These are phyloP conservation scores for Kluyveromyces wickerhamii DNA, from an alignment of 805 yeast genomes.

Conservation along the genomic window DNA sequence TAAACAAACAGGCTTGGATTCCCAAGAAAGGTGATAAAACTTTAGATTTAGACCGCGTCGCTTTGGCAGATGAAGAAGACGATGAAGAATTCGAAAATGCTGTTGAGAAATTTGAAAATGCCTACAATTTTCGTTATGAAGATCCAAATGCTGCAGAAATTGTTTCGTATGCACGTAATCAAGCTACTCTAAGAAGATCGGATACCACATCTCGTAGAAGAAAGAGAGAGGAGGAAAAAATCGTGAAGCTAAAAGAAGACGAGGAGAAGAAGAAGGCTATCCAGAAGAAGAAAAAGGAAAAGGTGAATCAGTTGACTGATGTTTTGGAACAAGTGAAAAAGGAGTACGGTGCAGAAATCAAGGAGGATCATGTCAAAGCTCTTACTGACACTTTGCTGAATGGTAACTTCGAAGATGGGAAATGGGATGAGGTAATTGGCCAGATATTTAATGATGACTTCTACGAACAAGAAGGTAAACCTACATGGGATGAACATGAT, in stretches of 20 bases:
- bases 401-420: constrained; percentile 82
- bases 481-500: constrained; percentile 59
- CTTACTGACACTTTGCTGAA: constrained; percentile 71
- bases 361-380: constrained; percentile 51
- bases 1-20: constrained; percentile 82
- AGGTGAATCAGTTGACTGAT: constrained; percentile 70
- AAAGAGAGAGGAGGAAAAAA: constrained; percentile 66
- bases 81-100: constrained; percentile 89
- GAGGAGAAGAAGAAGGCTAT: constrained; percentile 51
- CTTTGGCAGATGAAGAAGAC: constrained; percentile 44
- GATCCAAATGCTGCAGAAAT: constrained; percentile 88
- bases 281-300: constrained; percentile 64
- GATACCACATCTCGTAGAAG: constrained; percentile 68
- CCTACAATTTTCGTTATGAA: constrained; percentile 91
- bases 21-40: constrained; percentile 60
- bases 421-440: constrained; percentile 84
- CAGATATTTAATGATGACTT: constrained; percentile 81
- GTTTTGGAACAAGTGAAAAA: constrained; percentile 39
- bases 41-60: constrained; percentile 39
- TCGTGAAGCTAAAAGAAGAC: constrained; percentile 43
- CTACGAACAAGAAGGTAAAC: constrained; percentile 54
- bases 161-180: constrained; percentile 89
- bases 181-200: constrained; percentile 83
- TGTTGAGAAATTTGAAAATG: constrained; percentile 83
- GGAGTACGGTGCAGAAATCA: constrained; percentile 39